phyloP scores from a whole-genome alignment of 306 rosid species.

The Rubus parviflorus region DNA sequence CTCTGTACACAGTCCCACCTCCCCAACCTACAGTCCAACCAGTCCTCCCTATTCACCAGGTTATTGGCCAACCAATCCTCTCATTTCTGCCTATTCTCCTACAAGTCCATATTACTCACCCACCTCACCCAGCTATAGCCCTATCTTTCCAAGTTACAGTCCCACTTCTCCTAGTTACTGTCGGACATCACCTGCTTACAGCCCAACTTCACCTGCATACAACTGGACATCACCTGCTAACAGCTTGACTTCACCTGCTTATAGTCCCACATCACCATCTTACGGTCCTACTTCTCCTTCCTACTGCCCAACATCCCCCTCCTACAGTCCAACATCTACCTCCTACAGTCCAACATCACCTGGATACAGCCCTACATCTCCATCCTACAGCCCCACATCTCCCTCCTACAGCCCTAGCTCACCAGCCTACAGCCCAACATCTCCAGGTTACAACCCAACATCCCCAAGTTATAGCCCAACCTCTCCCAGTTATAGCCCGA shows the following conservation, averaged over 20 bases:
- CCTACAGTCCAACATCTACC: slow-evolving; percentile 75
- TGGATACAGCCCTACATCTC: slow-evolving; percentile 66
- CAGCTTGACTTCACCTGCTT: slow-evolving; percentile 61
- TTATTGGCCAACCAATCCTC: slow-evolving; percentile 88
- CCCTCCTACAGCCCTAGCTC: slow-evolving; percentile 81
- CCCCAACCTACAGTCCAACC: slow-evolving; percentile 92
- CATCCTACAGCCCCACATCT: slow-evolving; percentile 72
- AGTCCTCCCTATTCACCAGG: slow-evolving; percentile 79
- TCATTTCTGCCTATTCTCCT: slow-evolving; percentile 62
- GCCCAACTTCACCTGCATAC: slow-evolving; percentile 78
- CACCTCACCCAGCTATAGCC: slow-evolving; percentile 76
- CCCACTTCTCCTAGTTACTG: too few relatives aligned
- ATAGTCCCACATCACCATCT: slow-evolving; percentile 53
- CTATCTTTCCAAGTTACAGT: slow-evolving; percentile 47
- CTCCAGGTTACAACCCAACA: slow-evolving; percentile 62
- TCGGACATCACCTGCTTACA: slow-evolving; percentile 60
- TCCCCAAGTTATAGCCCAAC: slow-evolving; percentile 89
- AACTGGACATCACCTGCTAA: slow-evolving; percentile 74
- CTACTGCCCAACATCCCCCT: slow-evolving; percentile 68
- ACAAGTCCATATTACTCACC: slow-evolving; percentile 92
- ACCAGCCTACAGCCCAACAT: slow-evolving; percentile 65
- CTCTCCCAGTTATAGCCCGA: slow-evolving; percentile 87
- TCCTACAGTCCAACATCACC: slow-evolving; percentile 74
- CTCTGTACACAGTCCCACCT: slow-evolving; percentile 87
- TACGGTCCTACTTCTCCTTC: slow-evolving; percentile 68